Evolutionary conservation across 2,329 filamentous ascomycete species (phyloP).

Genomic region (Tolypocladium ophioglossoides): DNA sequence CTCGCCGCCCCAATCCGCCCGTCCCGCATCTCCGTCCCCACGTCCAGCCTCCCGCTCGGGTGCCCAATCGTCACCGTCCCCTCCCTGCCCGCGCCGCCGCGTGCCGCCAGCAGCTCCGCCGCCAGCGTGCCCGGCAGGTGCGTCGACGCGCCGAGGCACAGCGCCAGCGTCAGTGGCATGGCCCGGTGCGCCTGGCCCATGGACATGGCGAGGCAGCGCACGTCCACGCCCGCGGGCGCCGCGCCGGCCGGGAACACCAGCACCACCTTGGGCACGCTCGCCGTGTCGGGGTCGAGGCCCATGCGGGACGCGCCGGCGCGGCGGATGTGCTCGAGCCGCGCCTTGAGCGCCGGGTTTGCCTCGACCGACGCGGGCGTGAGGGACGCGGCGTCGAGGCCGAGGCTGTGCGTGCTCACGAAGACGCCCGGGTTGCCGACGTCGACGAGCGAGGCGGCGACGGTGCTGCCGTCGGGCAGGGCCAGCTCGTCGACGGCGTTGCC

Average conservation of each 20-base stretch:
- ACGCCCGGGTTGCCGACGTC: constrained; percentile 56
- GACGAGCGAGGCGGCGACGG: constrained; percentile 42
- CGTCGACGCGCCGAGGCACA: constrained; percentile 39
- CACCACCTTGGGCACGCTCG: constrained; percentile 53
- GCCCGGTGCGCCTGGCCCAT: constrained; percentile 47
- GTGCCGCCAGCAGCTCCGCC: constrained; percentile 15
- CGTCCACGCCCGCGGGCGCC: constrained; percentile 18
- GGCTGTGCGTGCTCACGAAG: constrained; percentile 45
- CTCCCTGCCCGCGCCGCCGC: constrained; percentile 1
- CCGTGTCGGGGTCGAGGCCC: constrained; percentile 38
- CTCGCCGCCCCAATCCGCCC: constrained; percentile 32
- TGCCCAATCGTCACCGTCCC: constrained; percentile 31
- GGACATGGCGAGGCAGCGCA: constrained; percentile 38
- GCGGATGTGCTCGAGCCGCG: constrained; percentile 44
- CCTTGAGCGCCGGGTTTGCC: constrained; percentile 28
- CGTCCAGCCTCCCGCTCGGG: constrained; percentile 34
- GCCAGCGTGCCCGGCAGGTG: constrained; percentile 33
- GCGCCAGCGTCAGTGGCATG: constrained; percentile 42
- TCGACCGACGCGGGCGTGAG: constrained; percentile 45
- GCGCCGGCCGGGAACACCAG: constrained; percentile 27
- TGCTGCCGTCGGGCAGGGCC: constrained; percentile 20
- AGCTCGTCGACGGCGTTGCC: constrained; percentile 42
- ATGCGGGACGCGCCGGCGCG: constrained; percentile 46
- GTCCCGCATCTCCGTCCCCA: constrained; percentile 28
- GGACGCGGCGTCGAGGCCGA: constrained; percentile 33